Evolutionary conservation across 2,329 filamentous ascomycete genomes (phyloP).

Genomic region (Diaporthe longicolla): DNA sequence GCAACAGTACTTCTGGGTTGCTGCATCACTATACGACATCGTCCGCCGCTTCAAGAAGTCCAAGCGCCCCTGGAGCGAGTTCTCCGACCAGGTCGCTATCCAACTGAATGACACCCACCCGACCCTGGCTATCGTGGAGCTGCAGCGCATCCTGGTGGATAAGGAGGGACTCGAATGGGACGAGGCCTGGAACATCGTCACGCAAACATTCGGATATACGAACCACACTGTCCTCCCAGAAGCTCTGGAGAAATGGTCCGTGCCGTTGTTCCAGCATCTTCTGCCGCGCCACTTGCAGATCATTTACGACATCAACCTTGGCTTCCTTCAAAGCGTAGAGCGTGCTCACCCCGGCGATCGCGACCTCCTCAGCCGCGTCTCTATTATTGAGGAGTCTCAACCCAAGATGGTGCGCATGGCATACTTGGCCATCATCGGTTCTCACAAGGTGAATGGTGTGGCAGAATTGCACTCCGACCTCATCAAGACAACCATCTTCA

Average conservation of each 20-base stretch:
- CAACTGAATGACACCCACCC: conserved; percentile 99
- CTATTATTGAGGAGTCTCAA: conserved; percentile 96
- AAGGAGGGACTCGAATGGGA: conserved; percentile 94
- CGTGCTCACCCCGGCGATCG: conserved; percentile 90
- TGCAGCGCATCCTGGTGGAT: conserved; percentile 93
- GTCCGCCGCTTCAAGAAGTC: conserved; percentile 98
- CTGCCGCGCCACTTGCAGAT: conserved; percentile 95
- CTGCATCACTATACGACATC: conserved; percentile 95
- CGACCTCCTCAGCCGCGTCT: conserved; percentile 88
- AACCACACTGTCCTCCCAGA: conserved; percentile 99
- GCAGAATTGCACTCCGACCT: conserved; percentile 97
- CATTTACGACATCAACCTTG: conserved; percentile 97
- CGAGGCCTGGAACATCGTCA: conserved; percentile 87
- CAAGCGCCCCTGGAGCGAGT: conserved; percentile 90
- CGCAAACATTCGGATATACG: conserved; percentile 90
- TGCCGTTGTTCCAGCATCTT: conserved; percentile 90
- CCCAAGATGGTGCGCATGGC: conserved; percentile 99
- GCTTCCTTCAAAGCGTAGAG: conserved; percentile 93
- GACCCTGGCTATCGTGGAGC: conserved; percentile 93
- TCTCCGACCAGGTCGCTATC: conserved; percentile 94
- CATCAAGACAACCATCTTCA: conserved; percentile 99
- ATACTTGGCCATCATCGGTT: conserved; percentile 92
- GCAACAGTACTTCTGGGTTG: conserved; percentile 99
- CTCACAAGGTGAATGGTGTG: conserved; percentile 99
- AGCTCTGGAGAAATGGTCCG: conserved; percentile 98